Evolutionary conservation across 129 eudicot genomes (phyloP).

Genomic region (Saussurea involucrata): DNA sequence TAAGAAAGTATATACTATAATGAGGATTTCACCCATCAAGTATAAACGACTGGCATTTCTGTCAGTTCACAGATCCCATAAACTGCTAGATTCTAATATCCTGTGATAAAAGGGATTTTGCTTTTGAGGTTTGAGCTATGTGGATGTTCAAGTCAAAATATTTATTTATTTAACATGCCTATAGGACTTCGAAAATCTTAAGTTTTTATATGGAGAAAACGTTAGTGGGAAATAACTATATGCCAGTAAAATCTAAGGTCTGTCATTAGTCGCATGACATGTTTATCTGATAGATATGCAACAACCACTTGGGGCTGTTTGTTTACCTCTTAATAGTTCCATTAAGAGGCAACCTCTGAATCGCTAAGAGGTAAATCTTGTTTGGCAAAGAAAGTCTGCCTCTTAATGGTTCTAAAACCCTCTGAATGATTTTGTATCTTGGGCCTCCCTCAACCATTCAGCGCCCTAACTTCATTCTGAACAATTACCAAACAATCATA

Average conservation of each 20-base stretch:
- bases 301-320: no score
- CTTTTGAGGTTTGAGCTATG: background rate
- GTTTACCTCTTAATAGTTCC: no score
- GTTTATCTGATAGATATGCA: background rate
- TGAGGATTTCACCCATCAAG: background rate
- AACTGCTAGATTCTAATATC: background rate
- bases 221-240: background rate
- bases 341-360: no score
- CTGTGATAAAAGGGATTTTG: background rate
- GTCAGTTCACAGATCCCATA: background rate
- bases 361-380: no score
- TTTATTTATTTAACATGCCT: slow-evolving; percentile 5
- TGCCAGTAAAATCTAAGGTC: slow-evolving; percentile 1
- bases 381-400: no score
- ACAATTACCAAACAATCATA: no score
- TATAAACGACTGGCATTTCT: background rate
- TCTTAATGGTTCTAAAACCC: no score
- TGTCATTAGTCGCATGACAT: background rate
- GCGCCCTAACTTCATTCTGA: no score
- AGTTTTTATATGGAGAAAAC: background rate
- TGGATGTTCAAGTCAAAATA: background rate
- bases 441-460: no score
- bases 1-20: background rate
- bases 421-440: no score
- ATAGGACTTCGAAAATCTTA: background rate